phyloP scores from a whole-genome alignment of 371 early-diverging fungal species.

The Actinomortierella wolfii region DNA sequence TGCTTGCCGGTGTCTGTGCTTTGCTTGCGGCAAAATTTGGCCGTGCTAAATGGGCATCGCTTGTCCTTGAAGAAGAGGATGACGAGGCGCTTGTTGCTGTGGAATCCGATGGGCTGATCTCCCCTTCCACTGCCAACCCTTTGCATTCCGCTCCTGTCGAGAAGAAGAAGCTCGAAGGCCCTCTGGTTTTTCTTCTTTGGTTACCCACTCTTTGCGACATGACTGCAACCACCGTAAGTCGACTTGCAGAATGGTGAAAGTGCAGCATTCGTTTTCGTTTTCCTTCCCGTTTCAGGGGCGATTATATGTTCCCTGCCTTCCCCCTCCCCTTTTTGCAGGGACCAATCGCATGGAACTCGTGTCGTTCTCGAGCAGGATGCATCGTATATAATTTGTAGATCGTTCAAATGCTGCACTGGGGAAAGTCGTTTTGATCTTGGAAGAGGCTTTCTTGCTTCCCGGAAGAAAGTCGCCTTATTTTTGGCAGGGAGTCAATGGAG shows the following conservation, averaged over 20 bases:
- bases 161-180: constrained; percentile 38
- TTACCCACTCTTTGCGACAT: constrained; percentile 93
- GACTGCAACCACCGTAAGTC: constrained; percentile 83
- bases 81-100: constrained; percentile 49
- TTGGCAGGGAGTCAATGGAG: too few species aligned
- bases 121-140: constrained; percentile 6
- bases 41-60: constrained; percentile 48
- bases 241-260: neutral
- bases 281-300: too few species aligned
- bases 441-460: too few species aligned
- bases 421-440: too few species aligned
- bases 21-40: constrained; percentile 31
- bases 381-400: too few species aligned
- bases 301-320: too few species aligned
- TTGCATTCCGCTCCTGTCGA: constrained; percentile 5
- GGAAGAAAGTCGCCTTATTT: too few species aligned
- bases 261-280: too few species aligned
- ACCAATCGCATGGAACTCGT: too few species aligned
- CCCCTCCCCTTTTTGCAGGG: too few species aligned
- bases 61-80: constrained; percentile 38
- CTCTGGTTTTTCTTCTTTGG: constrained; percentile 73
- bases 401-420: too few species aligned
- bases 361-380: too few species aligned
- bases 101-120: constrained; percentile 34
- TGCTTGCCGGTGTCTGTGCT: constrained; percentile 33